Conservation (phyloP, 345 rosid species). For the Capsella bursapastoris region DNA sequence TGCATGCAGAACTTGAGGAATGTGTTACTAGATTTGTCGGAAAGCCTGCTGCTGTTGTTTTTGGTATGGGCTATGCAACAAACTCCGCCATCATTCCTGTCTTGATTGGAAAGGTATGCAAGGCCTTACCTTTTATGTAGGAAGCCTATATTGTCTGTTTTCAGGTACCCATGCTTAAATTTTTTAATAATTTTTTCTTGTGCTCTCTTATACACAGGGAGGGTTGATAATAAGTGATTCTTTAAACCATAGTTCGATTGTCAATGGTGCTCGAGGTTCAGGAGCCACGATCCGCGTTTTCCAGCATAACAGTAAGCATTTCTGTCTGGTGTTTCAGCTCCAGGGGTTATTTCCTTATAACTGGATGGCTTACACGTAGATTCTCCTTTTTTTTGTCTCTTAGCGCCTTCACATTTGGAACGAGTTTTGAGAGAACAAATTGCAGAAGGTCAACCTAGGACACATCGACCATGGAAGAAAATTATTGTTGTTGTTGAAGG, state of each 20-base stretch:
- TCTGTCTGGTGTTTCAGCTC: neutral
- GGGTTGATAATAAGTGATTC: slow-evolving; percentile 87
- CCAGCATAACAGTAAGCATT: slow-evolving; percentile 79
- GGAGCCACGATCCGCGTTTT: slow-evolving; percentile 89
- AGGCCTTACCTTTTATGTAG: neutral
- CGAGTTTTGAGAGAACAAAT: slow-evolving; percentile 88
- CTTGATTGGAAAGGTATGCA: slow-evolving; percentile 73
- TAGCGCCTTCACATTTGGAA: slow-evolving; percentile 92
- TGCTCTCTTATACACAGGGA: slow-evolving; percentile 54
- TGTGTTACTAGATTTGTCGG: slow-evolving; percentile 78
- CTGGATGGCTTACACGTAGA: slow-evolving; percentile 1
- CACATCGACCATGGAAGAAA: slow-evolving; percentile 95
- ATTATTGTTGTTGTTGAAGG: slow-evolving; percentile 87
- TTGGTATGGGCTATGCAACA: slow-evolving; percentile 91
- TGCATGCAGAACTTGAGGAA: slow-evolving; percentile 80
- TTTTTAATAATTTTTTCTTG: neutral
- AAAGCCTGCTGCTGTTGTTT: slow-evolving; percentile 84
- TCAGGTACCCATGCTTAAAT: neutral
- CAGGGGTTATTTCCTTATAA: neutral
- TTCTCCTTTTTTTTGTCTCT: slow-evolving; percentile 31
- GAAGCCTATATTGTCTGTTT: neutral
- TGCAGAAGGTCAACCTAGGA: slow-evolving; percentile 90
- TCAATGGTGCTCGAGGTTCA: slow-evolving; percentile 96
- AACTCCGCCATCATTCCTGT: slow-evolving; percentile 88
- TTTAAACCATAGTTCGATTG: slow-evolving; percentile 86